Conservation (phyloP, 441 rosid species). For the Daphne laureola region DNA sequence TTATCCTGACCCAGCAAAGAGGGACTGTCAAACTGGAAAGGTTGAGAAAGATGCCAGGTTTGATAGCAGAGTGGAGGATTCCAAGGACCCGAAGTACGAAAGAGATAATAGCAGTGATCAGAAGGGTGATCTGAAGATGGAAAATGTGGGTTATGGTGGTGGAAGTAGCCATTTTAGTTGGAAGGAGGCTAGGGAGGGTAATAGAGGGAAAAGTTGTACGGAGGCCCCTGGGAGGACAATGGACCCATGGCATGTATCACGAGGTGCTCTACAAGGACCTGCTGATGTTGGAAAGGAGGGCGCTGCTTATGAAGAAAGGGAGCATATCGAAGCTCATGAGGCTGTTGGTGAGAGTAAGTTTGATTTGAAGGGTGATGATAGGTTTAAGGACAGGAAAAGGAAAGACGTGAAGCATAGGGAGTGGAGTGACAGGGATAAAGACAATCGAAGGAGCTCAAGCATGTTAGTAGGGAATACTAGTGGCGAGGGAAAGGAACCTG, state of each 20-base stretch:
- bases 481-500: conserved; percentile 57
- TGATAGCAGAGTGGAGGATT: conserved; percentile 60
- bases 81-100: conserved; percentile 43
- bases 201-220: conserved; percentile 66
- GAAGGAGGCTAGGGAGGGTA: conserved; percentile 85
- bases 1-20: conserved; percentile 45
- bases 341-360: conserved; percentile 80
- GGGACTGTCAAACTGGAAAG: conserved; percentile 62
- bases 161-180: conserved; percentile 52
- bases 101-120: conserved; percentile 45
- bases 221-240: conserved; percentile 49
- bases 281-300: conserved; percentile 62
- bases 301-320: conserved; percentile 47
- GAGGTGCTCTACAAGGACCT: conserved; percentile 47
- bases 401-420: conserved; percentile 80
- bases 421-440: conserved; percentile 92
- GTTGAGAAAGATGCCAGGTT: conserved; percentile 61
- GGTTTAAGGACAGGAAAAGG: conserved; percentile 80
- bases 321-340: conserved; percentile 57
- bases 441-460: conserved; percentile 57
- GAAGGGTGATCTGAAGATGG: conserved; percentile 58
- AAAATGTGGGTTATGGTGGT: conserved; percentile 54
- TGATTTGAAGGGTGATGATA: conserved; percentile 75
- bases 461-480: conserved; percentile 44
- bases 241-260: conserved; percentile 62